Base-by-base conservation (phyloP, 2,329 filamentous ascomycete genomes). In the Pseudopyricularia cyperi region DNA sequence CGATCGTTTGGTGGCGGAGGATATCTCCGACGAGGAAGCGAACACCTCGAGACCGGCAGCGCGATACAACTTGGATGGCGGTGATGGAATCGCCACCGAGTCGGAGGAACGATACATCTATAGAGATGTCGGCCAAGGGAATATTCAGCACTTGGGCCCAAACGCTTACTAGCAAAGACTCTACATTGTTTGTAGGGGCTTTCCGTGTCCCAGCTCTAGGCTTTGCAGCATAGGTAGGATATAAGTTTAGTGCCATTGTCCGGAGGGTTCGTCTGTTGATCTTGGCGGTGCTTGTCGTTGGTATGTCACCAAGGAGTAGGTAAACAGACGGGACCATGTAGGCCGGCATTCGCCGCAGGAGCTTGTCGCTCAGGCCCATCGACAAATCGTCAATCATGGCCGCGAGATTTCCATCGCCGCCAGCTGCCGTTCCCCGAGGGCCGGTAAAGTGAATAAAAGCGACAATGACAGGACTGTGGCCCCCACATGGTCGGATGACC, bases 261-360 rank as follows among this genome's bases (percentile, higher is more conserved):
- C 44, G 44, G 19, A 57, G 51, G 5, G 33, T 24, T 24, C 52
- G 47, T 17, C 52, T 42, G 50, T 57, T 52, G 17, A 59, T 55
- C 49, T 63, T 63, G 12, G 58, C 60, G 12, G 61, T 62, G 4
- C 52, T 51, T 32, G 59, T 63, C 5, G 55, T 54, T 0, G 61
- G 61, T 2, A 63, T 52, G 0, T 56, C 52, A 1, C 56, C 34
- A 3, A 58, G 35, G 0, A 55, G 55, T 1, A 62, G 26, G 60
- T 60, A 62, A 32, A 59, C 55, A 6, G 34, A 52, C 0, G 61
- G 61, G 2, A 62, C 52, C 60, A 62, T 62, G 50, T 60, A 63
- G 2, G 50, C 39, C 17, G 60, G 59, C 7, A 63, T 46, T 11
- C 44, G 44, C 44, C 15, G 19, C 33, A 35, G n/a, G 4, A 35